phyloP scores from a whole-genome alignment of 345 rosid genomes.

The Moricandia moricandioides region DNA sequence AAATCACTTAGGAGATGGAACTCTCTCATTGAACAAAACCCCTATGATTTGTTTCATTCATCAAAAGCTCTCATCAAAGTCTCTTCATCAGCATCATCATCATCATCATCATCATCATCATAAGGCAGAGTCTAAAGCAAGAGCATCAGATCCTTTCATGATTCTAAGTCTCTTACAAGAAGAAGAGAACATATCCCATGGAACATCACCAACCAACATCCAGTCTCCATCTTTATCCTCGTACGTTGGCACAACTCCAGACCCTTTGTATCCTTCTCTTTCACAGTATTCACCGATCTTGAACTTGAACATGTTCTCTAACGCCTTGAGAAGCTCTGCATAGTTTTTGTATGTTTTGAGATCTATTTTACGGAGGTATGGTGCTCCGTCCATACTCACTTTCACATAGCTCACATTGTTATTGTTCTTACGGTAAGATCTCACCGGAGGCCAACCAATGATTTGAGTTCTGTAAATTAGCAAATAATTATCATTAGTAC shows the following conservation, averaged over 20 bases:
- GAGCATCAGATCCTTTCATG: conserved; percentile 78
- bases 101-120: no score
- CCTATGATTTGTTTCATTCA: no score
- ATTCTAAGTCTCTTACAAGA: conserved; percentile 83
- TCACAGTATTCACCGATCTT: conserved; percentile 59
- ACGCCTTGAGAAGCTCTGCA: conserved; percentile 52
- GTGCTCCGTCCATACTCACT: conserved; percentile 92
- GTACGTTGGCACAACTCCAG: conserved; percentile 68
- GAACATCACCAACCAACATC: conserved; percentile 92
- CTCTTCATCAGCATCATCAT: no score
- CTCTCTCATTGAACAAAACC: no score
- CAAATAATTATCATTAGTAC: conserved; percentile 12
- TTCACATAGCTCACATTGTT: conserved; percentile 58
- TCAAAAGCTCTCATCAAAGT: no score
- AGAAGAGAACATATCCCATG: conserved; percentile 80
- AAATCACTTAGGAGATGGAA: no score
- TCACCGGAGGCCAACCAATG: conserved; percentile 80
- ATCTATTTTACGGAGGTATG: conserved; percentile 75
- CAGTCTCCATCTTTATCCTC: conserved; percentile 86
- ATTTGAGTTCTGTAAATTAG: conserved; percentile 51
- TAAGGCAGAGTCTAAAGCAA: background rate
- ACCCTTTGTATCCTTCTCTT: conserved; percentile 75
- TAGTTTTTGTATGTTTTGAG: conserved; percentile 60
- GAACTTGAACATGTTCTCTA: conserved; percentile 73
- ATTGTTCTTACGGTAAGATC: conserved; percentile 43